Percentiles rank a stretch among this genome's conserved stretches.
Evolutionary conservation across 192 early-diverging fungal genomes (phyloP).

Genomic region (Gaertneriomyces sp.): DNA sequence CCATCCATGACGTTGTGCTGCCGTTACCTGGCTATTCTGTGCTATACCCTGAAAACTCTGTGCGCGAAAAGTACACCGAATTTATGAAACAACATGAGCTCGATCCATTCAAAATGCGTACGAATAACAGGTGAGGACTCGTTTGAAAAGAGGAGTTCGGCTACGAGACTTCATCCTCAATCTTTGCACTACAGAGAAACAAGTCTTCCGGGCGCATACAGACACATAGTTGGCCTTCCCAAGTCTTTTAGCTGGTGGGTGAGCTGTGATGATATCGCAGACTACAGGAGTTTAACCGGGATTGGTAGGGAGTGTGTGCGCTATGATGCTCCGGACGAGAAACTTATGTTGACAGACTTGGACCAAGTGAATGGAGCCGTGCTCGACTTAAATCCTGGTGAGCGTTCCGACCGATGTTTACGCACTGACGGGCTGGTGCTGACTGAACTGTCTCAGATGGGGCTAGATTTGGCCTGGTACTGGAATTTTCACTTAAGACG

Average conservation of each 20-base stretch:
- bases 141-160: background rate
- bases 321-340: slow-evolving; percentile 32
- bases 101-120: slow-evolving; percentile 59
- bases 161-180: no score
- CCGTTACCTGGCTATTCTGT: slow-evolving; percentile 82
- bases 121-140: no score
- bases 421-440: no score
- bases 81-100: slow-evolving; percentile 73
- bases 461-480: slow-evolving; percentile 63
- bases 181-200: no score
- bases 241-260: slow-evolving; percentile 37
- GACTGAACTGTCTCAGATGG: slow-evolving; percentile 45
- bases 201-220: slow-evolving; percentile 46
- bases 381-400: no score
- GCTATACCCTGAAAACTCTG: slow-evolving; percentile 73
- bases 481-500: slow-evolving; percentile 73
- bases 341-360: slow-evolving; percentile 35
- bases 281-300: no score
- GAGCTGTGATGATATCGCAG: no score
- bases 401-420: background rate
- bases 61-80: slow-evolving; percentile 60
- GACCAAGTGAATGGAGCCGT: slow-evolving; percentile 26
- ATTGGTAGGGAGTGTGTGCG: slow-evolving; percentile 28
- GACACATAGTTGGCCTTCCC: slow-evolving; percentile 39
- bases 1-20: slow-evolving; percentile 86